Conservation (phyloP, 2,329 filamentous ascomycete species). For the Ophiostoma fasciatum region DNA sequence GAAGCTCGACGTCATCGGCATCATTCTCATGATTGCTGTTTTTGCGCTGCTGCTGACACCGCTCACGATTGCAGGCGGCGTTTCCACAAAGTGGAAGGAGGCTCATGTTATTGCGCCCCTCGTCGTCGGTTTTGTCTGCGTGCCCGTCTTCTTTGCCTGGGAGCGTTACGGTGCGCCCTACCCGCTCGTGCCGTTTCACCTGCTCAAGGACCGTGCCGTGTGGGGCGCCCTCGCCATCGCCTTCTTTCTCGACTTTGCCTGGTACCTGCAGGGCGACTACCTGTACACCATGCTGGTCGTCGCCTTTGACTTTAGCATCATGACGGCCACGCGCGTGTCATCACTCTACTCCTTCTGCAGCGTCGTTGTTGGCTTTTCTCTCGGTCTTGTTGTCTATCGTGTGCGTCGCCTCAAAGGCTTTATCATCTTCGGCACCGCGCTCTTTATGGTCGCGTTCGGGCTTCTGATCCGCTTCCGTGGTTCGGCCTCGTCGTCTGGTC, state of each 20-base stretch:
- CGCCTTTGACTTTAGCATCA: conserved; percentile 42
- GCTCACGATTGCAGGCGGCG: conserved; percentile 30
- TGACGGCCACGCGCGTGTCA: conserved; percentile 41
- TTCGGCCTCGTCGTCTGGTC: conserved; percentile 23
- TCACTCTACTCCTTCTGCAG: conserved; percentile 44
- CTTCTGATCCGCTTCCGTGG: conserved; percentile 50
- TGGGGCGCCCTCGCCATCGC: conserved; percentile 49
- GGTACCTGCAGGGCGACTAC: conserved; percentile 50
- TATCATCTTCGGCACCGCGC: conserved; percentile 41
- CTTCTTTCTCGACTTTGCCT: conserved; percentile 38
- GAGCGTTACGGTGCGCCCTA: conserved; percentile 32
- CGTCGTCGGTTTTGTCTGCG: conserved; percentile 29
- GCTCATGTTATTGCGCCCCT: conserved; percentile 28
- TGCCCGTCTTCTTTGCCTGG: conserved; percentile 36
- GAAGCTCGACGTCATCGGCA: conserved; percentile 29
- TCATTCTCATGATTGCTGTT: conserved; percentile 30
- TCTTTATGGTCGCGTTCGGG: conserved; percentile 52
- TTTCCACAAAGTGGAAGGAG: conserved; percentile 21
- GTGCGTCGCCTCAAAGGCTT: conserved; percentile 48
- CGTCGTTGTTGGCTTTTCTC: conserved; percentile 39
- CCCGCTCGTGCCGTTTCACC: conserved; percentile 43
- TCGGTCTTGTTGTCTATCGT: conserved; percentile 41
- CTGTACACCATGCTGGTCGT: conserved; percentile 48
- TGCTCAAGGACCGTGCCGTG: conserved; percentile 48
- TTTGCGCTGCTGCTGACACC: conserved; percentile 31